phyloP scores from a whole-genome alignment of 768 basidiomycete genomes.

The Boletus sp. region DNA sequence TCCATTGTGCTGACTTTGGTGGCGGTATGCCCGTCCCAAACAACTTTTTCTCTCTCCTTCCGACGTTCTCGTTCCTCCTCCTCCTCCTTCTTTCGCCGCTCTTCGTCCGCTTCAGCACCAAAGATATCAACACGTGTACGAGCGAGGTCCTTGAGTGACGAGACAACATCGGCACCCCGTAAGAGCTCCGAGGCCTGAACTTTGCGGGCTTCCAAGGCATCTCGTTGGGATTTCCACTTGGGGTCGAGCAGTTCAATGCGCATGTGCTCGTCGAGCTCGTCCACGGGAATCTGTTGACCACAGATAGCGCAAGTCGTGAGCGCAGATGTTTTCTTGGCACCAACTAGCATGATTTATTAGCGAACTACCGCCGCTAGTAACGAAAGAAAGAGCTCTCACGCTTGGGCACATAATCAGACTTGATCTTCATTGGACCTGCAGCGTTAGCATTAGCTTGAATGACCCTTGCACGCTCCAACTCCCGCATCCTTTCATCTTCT shows the following conservation, averaged over 20 bases:
- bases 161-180: conserved; percentile 89
- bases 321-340: conserved; percentile 56
- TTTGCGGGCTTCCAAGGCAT: conserved; percentile 83
- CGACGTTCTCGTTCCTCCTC: conserved; percentile 79
- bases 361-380: background rate
- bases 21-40: conserved; percentile 98
- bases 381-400: conserved; percentile 47
- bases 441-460: conserved; percentile 79
- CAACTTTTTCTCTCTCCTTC: conserved; percentile 90
- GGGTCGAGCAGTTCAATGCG: conserved; percentile 98
- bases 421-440: conserved; percentile 86
- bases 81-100: conserved; percentile 81
- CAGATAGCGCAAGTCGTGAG: conserved; percentile 91
- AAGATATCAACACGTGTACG: conserved; percentile 97
- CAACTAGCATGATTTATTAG: conserved; percentile 46
- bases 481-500: conserved; percentile 67
- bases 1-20: conserved; percentile 89
- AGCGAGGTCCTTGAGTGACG: conserved; percentile 90
- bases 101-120: conserved; percentile 91
- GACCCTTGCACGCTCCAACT: conserved; percentile 74
- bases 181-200: conserved; percentile 86
- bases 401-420: conserved; percentile 95
- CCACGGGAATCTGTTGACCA: conserved; percentile 93
- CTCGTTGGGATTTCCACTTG: conserved; percentile 96
- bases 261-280: conserved; percentile 97